Percentiles rank a stretch among this genome's conserved stretches.
phyloP scores from a whole-genome alignment of 768 basidiomycete genomes.

The Boletus eberwhitei region DNA sequence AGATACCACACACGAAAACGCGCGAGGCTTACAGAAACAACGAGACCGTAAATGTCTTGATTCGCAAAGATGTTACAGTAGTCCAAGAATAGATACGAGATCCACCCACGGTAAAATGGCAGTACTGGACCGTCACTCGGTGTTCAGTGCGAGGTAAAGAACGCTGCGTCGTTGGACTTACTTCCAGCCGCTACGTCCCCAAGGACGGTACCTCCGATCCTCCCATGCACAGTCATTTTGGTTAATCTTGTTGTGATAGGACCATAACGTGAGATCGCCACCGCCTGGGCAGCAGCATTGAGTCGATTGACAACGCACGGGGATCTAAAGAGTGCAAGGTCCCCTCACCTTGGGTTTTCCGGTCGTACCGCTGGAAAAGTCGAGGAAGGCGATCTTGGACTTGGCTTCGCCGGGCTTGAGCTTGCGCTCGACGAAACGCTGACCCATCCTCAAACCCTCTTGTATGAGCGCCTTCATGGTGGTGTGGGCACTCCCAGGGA shows the following conservation, averaged over 20 bases:
- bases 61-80: conserved; percentile 12
- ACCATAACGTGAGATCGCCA: conserved; percentile 61
- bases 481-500: conserved; percentile 6
- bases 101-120: conserved; percentile 57
- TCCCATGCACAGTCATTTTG: conserved; percentile 38
- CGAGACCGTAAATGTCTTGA: conserved; percentile 58
- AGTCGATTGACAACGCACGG: not conserved
- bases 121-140: conserved; percentile 38
- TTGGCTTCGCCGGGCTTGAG: conserved; percentile 57
- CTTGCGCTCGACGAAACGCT: conserved; percentile 42
- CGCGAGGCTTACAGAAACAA: conserved; percentile 44
- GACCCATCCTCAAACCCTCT: conserved; percentile 35
- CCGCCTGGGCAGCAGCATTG: conserved; percentile 42
- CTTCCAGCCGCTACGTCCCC: conserved; percentile 60
- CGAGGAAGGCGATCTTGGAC: conserved; percentile 60
- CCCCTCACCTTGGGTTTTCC: conserved; percentile 40
- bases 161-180: conserved; percentile 33
- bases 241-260: conserved; percentile 51
- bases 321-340: not conserved
- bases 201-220: conserved; percentile 41
- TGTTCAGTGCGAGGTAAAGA: conserved; percentile 6
- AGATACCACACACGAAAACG: not conserved
- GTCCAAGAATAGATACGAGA: not conserved
- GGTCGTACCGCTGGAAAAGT: conserved; percentile 76
- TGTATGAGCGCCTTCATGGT: conserved; percentile 50